Base-by-base conservation (phyloP, 305 asterid species). In the Fraxinus floribunda region DNA sequence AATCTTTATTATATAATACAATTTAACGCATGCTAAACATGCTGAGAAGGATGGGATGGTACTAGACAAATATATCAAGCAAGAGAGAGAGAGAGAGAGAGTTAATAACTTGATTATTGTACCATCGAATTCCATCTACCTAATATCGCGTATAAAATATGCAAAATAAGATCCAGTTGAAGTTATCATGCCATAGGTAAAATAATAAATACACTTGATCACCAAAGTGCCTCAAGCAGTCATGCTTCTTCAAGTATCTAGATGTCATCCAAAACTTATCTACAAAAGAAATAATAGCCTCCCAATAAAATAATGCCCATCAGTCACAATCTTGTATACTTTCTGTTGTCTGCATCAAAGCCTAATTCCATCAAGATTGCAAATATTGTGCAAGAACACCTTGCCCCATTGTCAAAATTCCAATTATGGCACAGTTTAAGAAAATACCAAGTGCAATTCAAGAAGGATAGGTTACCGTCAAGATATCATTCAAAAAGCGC, bases 401-500 rank as follows among this genome's bases (percentile, higher is more conserved):
- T 79, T 35, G 83, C 81, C 64, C 39, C n/a, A 36, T 41, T n/a
- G 60, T 34, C 73, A 76, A 49, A 82, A 79, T 46, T 20, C 46
- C 52, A 79, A 22, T 20, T 38, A 32, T 10, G 76, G 49, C 26
- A 71, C 46, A 7, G 71, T 70, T 62, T 66, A 34, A 13, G 11
- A 41, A 57, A 64, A 46, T 73, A 77, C 29, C 20, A 73, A 75
- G 71, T 30, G 16, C 22, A 44, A 78, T 60, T 39, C 30, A 79
- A n/a, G 13, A 13, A 9, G 32, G 15, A 32, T 8, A 64, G 44
- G n/a, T 5, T 22, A 68, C 9, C 72, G 79, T 39, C 38, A 78
- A 52, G 26, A 78, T 10, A 68, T 78, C 38, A 64, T 80, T 88
- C 88, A 90, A 78, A 76, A 52, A 64, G 84, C 71, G 74, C 75